A percentile compares a stretch with the other conserved stretches of the same genome.
Conservation (phyloP, 306 rosid genomes). For the Argentina anserina region DNA sequence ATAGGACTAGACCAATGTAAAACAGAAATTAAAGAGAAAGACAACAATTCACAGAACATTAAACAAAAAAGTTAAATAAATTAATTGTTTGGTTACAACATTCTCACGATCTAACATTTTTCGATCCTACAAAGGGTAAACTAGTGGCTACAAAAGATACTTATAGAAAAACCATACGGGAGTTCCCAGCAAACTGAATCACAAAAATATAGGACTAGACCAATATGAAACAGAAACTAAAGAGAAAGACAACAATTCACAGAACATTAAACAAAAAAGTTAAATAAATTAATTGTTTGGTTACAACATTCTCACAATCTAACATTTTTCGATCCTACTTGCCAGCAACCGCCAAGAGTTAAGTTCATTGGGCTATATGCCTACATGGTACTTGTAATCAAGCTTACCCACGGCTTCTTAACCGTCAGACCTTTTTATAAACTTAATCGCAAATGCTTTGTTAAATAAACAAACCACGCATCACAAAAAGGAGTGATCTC, state of each 20-base stretch:
- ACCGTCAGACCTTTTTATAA: not conserved
- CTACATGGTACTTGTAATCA: not conserved
- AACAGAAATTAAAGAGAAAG: not conserved
- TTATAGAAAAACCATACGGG: not conserved
- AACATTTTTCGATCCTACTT: not conserved
- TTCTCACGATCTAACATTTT: too few relatives aligned
- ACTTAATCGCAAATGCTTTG: not conserved
- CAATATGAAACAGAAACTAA: not conserved
- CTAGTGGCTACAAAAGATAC: not conserved
- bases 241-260: not conserved
- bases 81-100: too few relatives aligned
- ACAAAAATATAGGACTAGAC: not conserved
- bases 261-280: not conserved
- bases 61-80: too few relatives aligned
- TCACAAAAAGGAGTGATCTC: not conserved
- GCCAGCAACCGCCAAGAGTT: not conserved
- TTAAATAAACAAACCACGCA: not conserved
- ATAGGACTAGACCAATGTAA: not conserved
- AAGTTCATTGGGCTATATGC: not conserved
- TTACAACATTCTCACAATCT: not conserved
- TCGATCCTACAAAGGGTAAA: too few relatives aligned
- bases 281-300: not conserved
- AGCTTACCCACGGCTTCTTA: not conserved
- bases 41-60: not conserved
- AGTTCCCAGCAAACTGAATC: not conserved